A percentile compares a stretch with the other conserved stretches of the same genome.
phyloP scores from a whole-genome alignment of 129 eudicot species.

The Centella asiatica region DNA sequence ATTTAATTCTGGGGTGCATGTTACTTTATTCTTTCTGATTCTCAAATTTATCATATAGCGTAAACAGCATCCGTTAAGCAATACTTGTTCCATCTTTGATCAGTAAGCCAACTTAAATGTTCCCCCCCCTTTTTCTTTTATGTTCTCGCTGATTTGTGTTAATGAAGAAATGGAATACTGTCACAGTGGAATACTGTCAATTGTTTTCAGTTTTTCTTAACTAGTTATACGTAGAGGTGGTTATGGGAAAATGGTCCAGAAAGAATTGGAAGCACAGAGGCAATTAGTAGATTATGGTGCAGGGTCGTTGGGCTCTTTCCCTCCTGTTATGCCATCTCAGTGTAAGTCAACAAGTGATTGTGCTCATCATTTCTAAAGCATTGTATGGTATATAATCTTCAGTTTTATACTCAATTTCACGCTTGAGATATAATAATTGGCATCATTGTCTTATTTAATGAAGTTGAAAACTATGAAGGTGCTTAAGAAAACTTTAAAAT shows the following conservation, averaged over 20 bases:
- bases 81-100: no score
- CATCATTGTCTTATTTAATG: no score
- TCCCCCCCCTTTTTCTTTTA: no score
- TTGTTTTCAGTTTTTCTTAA: constrained; percentile 39
- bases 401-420: neutral
- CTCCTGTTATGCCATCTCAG: constrained; percentile 59
- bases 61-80: no score
- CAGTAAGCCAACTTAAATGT: no score
- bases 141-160: neutral
- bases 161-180: neutral
- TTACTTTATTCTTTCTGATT: no score
- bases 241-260: constrained; percentile 87
- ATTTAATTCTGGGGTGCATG: no score
- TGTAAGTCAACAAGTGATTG: constrained; percentile 45
- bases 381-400: neutral
- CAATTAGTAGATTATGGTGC: constrained; percentile 85
- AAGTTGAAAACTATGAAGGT: no score
- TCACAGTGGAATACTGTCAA: neutral
- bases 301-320: constrained; percentile 76
- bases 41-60: no score
- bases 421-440: neutral
- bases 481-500: no score
- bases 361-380: neutral
- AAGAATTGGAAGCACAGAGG: constrained; percentile 90
- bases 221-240: constrained; percentile 87